phyloP scores from a whole-genome alignment of 2,329 filamentous ascomycete genomes.

The Microsporum ferrugineum region DNA sequence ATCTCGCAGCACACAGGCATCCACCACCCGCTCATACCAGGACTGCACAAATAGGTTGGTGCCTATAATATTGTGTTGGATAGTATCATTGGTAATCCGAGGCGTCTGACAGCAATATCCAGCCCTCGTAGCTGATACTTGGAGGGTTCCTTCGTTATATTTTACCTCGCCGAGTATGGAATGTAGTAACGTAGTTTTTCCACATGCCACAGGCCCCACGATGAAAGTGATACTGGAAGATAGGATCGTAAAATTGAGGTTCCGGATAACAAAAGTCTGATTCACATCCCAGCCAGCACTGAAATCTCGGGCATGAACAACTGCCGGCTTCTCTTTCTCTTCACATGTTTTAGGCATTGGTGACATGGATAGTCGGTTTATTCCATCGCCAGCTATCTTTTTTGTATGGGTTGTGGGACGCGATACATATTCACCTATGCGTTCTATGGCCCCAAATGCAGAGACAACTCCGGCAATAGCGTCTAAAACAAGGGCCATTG shows the following conservation, averaged over 20 bases:
- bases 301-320: neutral
- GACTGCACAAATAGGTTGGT: neutral
- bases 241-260: neutral
- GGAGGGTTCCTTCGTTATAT: neutral
- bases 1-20: conserved; percentile 14
- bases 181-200: neutral
- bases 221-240: neutral
- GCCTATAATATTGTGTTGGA: neutral
- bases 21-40: conserved; percentile 18
- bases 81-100: neutral
- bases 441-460: neutral
- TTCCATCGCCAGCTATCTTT: neutral
- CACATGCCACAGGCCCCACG: conserved; percentile 2
- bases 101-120: conserved; percentile 4
- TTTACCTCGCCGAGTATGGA: conserved; percentile 5
- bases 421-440: neutral
- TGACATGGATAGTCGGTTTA: neutral
- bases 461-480: neutral
- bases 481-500: neutral
- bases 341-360: neutral
- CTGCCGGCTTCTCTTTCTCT: neutral
- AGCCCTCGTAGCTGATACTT: neutral
- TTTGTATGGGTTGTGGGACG: neutral
- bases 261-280: neutral
- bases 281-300: neutral